Evolutionary conservation across 345 rosid genomes (phyloP), one percentile per base, ranked within the genome.

Genomic region (Rhizophora mangle): DNA sequence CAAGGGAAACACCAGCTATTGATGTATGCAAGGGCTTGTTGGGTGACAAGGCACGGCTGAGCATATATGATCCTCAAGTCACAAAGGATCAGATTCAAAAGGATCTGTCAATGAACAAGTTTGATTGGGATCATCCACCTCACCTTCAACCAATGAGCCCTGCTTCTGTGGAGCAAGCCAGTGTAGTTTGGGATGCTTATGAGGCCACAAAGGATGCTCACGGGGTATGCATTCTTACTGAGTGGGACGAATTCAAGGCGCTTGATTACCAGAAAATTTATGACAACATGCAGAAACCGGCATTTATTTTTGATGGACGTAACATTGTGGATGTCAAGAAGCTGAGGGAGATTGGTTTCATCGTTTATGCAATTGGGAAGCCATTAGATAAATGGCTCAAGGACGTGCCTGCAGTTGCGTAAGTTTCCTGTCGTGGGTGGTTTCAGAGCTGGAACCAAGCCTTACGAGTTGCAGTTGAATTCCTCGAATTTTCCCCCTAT

Each of bases 381-480:
- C 77, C 77, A 16, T 54, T 73, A 67, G 77, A 73, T 68, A 60
- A 62, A 37, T 73, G 77, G 72, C 68, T 73, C 10, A 67, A 67
- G 66, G 77, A 67, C 47, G 67, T 73, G 72, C 77, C 77, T 24
- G 72, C 72, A 19, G 32, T 73, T 61, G 77, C 77, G 39, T 71
- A 55, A 43, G n/a, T 22, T 58, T 29, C 60, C 32, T 66, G 10
- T 52, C 16, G 2, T 11, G 15, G n/a, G 32, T 54, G 2, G 8
- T 11, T 10, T 39, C 49, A 8, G 16, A 8, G 39, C 58, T 27
- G 11, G 32, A 15, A 43, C 46, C 39, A 8, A 10, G 4, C 61
- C 31, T 19, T 43, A 15, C 19, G n/a, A 15, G 43, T 20, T 24
- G 60, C 69, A 32, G n/a, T 53, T 66, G 15, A 11, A 32, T 66